Percentiles rank a stretch among this genome's conserved stretches.
These are phyloP conservation scores for Biscogniauxia mediterranea DNA, from an alignment of 2,329 filamentous ascomycete genomes.

Conservation along the genomic window DNA sequence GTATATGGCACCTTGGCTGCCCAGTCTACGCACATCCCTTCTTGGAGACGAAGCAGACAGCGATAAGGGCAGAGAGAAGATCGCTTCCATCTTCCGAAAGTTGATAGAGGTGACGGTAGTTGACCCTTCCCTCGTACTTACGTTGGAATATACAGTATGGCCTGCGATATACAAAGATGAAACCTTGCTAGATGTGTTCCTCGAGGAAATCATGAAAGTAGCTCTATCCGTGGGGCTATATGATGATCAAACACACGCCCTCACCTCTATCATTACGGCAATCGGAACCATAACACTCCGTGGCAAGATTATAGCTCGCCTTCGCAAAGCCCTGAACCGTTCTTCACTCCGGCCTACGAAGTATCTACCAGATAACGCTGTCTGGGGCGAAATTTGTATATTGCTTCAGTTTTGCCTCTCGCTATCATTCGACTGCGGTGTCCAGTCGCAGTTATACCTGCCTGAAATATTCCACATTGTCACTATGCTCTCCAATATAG, in stretches of 20 bases:
- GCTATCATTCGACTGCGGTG: constrained; percentile 65
- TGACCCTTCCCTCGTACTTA: constrained; percentile 57
- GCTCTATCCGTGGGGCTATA: constrained; percentile 56
- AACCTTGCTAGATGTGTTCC: constrained; percentile 62
- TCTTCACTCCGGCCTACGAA: constrained; percentile 66
- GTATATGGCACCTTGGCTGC: constrained; percentile 70
- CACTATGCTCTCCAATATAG: constrained; percentile 68
- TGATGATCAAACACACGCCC: constrained; percentile 57
- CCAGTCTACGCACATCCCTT: constrained; percentile 58
- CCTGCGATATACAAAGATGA: constrained; percentile 64
- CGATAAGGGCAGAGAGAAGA: constrained; percentile 65
- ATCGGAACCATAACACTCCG: constrained; percentile 65
- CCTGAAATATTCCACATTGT: constrained; percentile 70
- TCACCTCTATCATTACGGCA: constrained; percentile 61
- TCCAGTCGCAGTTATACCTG: constrained; percentile 66
- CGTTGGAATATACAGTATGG: constrained; percentile 66
- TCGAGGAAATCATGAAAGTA: constrained; percentile 66
- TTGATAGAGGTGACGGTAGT: constrained; percentile 63
- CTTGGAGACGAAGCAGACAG: constrained; percentile 59
- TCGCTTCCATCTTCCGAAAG: constrained; percentile 62
- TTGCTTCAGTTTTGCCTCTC: constrained; percentile 65
- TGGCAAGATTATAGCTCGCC: constrained; percentile 62
- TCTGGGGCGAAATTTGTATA: constrained; percentile 69
- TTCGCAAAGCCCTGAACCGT: constrained; percentile 65
- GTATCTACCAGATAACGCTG: constrained; percentile 62